phyloP scores from a whole-genome alignment of 179 eudicot species.

The Heliamphora pulchella region DNA sequence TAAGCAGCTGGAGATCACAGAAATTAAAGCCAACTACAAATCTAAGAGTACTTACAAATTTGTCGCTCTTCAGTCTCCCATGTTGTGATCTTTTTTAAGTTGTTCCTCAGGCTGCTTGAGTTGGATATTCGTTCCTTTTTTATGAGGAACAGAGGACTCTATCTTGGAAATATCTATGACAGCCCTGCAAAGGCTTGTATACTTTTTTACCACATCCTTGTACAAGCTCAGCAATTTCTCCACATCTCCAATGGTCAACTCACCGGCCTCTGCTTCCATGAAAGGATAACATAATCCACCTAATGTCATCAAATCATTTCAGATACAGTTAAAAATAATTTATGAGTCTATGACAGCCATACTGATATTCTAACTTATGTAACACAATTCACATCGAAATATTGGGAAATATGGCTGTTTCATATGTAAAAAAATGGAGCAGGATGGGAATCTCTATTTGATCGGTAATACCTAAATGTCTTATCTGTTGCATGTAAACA shows the following conservation, averaged over 20 bases:
- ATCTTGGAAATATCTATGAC: slow-evolving; percentile 3
- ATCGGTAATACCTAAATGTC: too few relatives aligned
- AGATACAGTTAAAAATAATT: neutral
- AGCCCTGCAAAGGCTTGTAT: slow-evolving; percentile 16
- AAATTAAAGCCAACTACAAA: neutral
- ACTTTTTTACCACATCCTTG: slow-evolving; percentile 27
- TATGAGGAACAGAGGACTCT: neutral
- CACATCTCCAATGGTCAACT: slow-evolving; percentile 26
- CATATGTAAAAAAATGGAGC: too few relatives aligned
- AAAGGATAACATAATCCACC: slow-evolving; percentile 21
- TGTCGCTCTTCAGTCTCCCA: neutral
- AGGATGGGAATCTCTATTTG: too few relatives aligned
- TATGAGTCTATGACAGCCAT: neutral
- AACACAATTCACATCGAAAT: neutral
- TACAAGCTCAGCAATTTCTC: slow-evolving; percentile 21
- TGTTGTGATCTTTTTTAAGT: neutral
- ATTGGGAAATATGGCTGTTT: neutral
- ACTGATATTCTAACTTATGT: neutral
- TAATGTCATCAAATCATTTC: slow-evolving; percentile 12
- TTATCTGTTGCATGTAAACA: neutral
- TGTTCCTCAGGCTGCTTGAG: slow-evolving; percentile 13
- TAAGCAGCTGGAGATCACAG: neutral
- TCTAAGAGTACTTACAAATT: slow-evolving; percentile 9
- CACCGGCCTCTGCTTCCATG: slow-evolving; percentile 28
- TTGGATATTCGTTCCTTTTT: slow-evolving; percentile 13